A percentile compares a stretch with the other conserved stretches of the same genome.
Conservation (phyloP, 345 rosid genomes). For the Triadica sebifera region DNA sequence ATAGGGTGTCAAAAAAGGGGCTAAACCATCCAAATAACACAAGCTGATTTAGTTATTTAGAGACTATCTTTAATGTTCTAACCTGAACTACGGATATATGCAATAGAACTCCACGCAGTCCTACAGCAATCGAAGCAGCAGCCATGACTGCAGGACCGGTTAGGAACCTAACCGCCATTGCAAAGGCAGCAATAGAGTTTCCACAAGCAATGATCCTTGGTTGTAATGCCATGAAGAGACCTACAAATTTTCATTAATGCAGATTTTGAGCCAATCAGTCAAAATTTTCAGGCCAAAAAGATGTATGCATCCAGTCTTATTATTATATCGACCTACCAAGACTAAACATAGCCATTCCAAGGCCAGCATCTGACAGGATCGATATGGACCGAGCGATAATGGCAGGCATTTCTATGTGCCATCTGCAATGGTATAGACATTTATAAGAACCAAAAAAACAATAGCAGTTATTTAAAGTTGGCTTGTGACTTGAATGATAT, state of each 20-base stretch:
- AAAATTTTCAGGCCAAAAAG: too few species aligned
- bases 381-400: constrained; percentile 70
- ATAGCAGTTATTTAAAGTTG: too few species aligned
- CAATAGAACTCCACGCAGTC: constrained; percentile 64
- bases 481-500: too few species aligned
- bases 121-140: constrained; percentile 79
- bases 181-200: constrained; percentile 65
- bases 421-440: constrained; percentile 50
- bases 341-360: constrained; percentile 99
- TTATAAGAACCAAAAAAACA: too few species aligned
- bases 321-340: constrained; percentile 51
- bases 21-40: background rate
- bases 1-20: too few species aligned
- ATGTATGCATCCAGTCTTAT: too few species aligned
- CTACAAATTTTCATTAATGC: constrained; percentile 24
- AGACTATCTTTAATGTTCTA: too few species aligned
- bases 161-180: constrained; percentile 86
- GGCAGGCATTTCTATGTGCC: constrained; percentile 76
- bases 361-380: constrained; percentile 91
- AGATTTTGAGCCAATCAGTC: too few species aligned
- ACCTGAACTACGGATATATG: constrained; percentile 95
- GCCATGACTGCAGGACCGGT: constrained; percentile 95
- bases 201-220: constrained; percentile 96
- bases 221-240: constrained; percentile 97
- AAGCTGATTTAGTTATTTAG: background rate